Conservation (phyloP, 169 alveolate species). For the Eimeria tenella region DNA sequence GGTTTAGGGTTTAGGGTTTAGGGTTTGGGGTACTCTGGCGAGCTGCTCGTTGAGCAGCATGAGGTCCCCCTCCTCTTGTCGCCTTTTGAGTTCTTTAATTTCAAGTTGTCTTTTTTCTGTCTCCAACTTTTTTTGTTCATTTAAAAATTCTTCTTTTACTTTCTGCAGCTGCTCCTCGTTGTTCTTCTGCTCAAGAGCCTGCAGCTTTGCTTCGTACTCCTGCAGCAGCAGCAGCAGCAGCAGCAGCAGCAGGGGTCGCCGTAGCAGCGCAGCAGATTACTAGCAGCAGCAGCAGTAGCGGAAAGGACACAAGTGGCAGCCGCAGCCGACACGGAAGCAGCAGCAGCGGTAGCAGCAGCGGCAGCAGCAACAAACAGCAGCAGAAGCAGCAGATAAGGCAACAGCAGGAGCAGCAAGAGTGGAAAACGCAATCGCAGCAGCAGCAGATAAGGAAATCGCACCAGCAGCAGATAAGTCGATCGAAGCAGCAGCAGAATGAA, state of each 20-base stretch:
- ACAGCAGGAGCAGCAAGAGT: neutral
- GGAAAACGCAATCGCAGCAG: neutral
- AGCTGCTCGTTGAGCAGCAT: constrained; percentile 38
- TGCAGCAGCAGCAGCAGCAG: neutral
- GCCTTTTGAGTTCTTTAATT: neutral
- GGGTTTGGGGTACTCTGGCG: neutral
- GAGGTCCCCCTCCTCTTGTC: constrained; percentile 53
- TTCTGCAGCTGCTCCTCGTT: constrained; percentile 47
- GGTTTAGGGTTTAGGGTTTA: no score
- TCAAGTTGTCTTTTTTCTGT: constrained; percentile 55
- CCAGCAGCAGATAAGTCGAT: neutral
- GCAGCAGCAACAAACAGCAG: no score
- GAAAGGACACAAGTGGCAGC: no score
- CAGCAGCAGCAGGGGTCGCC: no score
- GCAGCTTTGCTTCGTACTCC: constrained; percentile 69
- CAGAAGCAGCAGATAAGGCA: neutral
- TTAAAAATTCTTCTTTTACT: constrained; percentile 56
- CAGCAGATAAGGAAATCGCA: no score
- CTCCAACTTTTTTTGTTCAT: constrained; percentile 28
- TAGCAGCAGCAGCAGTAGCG: no score
- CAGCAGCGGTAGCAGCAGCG: no score
- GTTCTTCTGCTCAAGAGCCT: constrained; percentile 23
- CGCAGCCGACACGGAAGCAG: no score
- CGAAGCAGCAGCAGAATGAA: neutral
- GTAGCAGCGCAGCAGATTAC: no score